Conservation (phyloP, 106 monocot species). For the Chionographis japonica region DNA sequence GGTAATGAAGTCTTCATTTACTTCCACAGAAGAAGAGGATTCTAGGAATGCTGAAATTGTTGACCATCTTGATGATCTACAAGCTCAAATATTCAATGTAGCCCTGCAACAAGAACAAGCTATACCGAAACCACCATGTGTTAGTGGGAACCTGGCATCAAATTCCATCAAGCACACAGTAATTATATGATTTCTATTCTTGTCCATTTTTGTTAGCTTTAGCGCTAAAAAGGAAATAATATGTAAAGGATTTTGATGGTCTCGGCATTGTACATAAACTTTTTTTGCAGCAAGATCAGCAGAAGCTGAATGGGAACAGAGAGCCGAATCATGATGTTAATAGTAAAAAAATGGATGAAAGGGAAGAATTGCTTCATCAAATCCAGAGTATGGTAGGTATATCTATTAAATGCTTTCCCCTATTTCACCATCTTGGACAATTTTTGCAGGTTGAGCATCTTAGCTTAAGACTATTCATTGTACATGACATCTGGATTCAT, state of each 20-base stretch:
- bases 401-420: neutral
- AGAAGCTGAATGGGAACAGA: conserved; percentile 18
- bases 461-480: too few relatives aligned
- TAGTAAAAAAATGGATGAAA: conserved; percentile 28
- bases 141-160: neutral
- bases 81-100: neutral
- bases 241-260: neutral
- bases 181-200: neutral
- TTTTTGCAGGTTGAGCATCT: too few relatives aligned
- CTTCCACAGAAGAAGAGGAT: conserved; percentile 11
- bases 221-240: neutral
- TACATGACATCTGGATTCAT: too few relatives aligned
- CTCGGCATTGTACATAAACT: neutral
- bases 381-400: conserved; percentile 58
- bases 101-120: conserved; percentile 6
- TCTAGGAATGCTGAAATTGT: conserved; percentile 9
- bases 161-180: conserved; percentile 15
- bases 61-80: conserved; percentile 3
- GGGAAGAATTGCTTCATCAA: conserved; percentile 41
- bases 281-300: conserved; percentile 12
- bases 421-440: too few relatives aligned
- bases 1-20: conserved; percentile 19
- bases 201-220: neutral
- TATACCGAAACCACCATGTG: conserved; percentile 5
- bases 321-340: conserved; percentile 7